Base-by-base conservation (phyloP, 768 basidiomycete species). In the Auricularia cornea region DNA sequence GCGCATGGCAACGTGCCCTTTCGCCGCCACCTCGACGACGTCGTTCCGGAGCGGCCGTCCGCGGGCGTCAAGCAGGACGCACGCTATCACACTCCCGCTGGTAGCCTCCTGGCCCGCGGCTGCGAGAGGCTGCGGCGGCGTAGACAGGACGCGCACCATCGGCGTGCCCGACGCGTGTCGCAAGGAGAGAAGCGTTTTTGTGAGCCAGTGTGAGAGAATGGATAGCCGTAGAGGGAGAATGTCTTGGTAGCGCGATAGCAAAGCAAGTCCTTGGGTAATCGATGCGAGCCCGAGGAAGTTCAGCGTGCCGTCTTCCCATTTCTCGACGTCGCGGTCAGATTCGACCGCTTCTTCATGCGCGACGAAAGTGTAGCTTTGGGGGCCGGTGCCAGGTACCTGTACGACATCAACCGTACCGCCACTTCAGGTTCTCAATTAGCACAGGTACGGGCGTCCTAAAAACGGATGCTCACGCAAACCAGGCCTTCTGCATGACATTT, bases 331-430 rank as follows among this genome's bases (percentile, higher is more conserved):
- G 66, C 52, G 41, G 59, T 67, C 59, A 63, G 64, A 59, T 16
- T 60, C 63, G 44, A 6, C 44, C 11, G 10, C 44, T 6, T 48
- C 3, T 12, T 18, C 44, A 1, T 12, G 20, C 5, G 44, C 11
- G 12, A 48, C 11, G 16, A 28, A 29, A 8, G 54, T 28, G 54
- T 57, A 57, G 44, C 44, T 48, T 18, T 5, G 20, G 2, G 44
- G 20, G 28, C 54, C 54, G 20, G 6, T 77, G 2, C 90, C 91
- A 14, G 91, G 90, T 3, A 90, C 91, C 71, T 92, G 91, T 0
- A 92, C 91, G 28, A 93, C 81, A 66, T 90, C 84, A 26, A 92
- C 90, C 0, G 85, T 90, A 2, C 90, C 90, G 32, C 91, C 91
- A 4, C 44, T 48, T 5, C 10, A 20, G 11, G 54, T 28, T n/a